Evolutionary conservation across 371 early-diverging fungal genomes (phyloP).

Genomic region (Mortierella sp.): DNA sequence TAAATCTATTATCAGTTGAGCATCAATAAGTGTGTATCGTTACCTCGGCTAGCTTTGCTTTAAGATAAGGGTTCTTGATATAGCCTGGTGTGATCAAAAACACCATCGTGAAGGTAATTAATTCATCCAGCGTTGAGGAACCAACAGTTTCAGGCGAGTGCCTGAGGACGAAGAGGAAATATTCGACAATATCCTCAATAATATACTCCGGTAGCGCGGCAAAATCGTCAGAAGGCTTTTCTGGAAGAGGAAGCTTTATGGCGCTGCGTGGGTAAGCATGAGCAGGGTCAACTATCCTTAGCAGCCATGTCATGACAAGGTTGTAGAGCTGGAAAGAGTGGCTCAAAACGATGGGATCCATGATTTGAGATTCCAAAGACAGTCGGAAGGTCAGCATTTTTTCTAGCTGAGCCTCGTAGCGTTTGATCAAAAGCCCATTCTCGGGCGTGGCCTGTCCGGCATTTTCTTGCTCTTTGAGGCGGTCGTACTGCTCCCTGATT

Average conservation of each 20-base stretch:
- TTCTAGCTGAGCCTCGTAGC: conserved; percentile 65
- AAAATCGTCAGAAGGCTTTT: conserved; percentile 69
- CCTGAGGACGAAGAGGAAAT: conserved; percentile 75
- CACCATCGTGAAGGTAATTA: conserved; percentile 84
- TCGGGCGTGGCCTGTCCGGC: conserved; percentile 61
- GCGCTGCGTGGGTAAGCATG: conserved; percentile 62
- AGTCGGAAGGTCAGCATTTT: conserved; percentile 73
- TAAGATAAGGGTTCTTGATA: conserved; percentile 95
- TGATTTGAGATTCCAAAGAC: conserved; percentile 81
- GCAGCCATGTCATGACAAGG: conserved; percentile 85
- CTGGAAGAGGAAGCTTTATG: conserved; percentile 65
- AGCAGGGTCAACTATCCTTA: conserved; percentile 72
- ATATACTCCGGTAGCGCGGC: conserved; percentile 93
- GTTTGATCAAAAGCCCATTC: conserved; percentile 67
- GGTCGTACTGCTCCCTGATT: conserved; percentile 66
- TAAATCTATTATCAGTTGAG: neutral
- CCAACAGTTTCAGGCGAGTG: conserved; percentile 73
- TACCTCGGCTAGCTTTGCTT: conserved; percentile 94
- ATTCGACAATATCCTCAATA: conserved; percentile 88
- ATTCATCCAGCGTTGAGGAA: conserved; percentile 71
- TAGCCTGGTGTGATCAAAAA: conserved; percentile 82
- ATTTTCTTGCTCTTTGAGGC: conserved; percentile 63
- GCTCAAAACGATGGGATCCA: conserved; percentile 76
- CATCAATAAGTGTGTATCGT: neutral
- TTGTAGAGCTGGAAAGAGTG: conserved; percentile 82